A percentile compares a stretch with the other conserved stretches of the same genome.
Evolutionary conservation across 2,329 filamentous ascomycete species (phyloP).

Genomic region (Xylaria arbuscula): DNA sequence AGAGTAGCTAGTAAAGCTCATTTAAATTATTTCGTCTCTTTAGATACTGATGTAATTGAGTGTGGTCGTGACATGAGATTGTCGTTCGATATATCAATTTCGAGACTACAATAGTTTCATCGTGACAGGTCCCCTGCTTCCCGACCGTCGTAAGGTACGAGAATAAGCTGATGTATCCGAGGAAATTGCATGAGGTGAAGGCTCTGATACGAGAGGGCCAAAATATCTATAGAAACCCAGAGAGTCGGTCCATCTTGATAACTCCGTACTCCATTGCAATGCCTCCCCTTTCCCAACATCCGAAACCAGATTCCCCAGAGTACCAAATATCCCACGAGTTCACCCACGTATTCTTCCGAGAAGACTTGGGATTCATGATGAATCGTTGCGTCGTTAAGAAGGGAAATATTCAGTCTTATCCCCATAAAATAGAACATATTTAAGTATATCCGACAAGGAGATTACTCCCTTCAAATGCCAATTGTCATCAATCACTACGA

Average conservation of each 20-base stretch:
- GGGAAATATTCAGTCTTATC: slow-evolving; percentile 66
- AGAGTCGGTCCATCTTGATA: slow-evolving; percentile 45
- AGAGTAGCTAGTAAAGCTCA: neutral
- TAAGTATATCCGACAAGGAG: slow-evolving; percentile 94
- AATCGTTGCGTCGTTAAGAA: slow-evolving; percentile 30
- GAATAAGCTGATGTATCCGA: slow-evolving; percentile 34
- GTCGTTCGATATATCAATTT: slow-evolving; percentile 35
- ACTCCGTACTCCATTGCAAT: slow-evolving; percentile 52
- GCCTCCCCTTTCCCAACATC: slow-evolving; percentile 26
- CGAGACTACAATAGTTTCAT: slow-evolving; percentile 33
- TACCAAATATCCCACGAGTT: slow-evolving; percentile 33
- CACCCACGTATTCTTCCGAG: slow-evolving; percentile 22
- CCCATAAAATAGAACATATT: slow-evolving; percentile 88
- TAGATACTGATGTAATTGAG: slow-evolving; percentile 4
- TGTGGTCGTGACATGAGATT: slow-evolving; percentile 29
- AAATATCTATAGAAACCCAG: slow-evolving; percentile 42
- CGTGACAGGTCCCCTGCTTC: slow-evolving; percentile 17
- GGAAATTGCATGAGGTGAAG: slow-evolving; percentile 35
- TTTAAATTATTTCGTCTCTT: neutral
- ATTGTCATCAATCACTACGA: slow-evolving; percentile 92
- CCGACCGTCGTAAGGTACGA: slow-evolving; percentile 11
- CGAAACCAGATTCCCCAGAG: slow-evolving; percentile 30
- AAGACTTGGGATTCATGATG: slow-evolving; percentile 29
- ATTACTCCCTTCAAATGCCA: slow-evolving; percentile 88
- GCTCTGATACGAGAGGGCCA: slow-evolving; percentile 34